Conservation (phyloP, 495 filamentous ascomycete genomes). For the Aspergillus asperescens region DNA sequence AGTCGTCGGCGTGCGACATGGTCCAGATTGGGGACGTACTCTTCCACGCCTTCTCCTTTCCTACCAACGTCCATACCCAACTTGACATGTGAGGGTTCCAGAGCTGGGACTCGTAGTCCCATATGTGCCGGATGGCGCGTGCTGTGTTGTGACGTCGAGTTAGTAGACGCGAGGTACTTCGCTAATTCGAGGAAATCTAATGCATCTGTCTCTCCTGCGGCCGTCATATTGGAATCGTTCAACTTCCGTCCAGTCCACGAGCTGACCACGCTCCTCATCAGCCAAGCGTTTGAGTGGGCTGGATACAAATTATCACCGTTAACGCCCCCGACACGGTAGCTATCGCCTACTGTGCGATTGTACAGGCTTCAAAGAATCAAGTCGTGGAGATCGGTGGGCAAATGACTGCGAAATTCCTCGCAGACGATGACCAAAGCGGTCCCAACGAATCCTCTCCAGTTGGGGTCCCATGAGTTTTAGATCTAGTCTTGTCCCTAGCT, state of each 20-base stretch:
- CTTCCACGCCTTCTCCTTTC: constrained; percentile 13
- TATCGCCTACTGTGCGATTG: constrained; percentile 35
- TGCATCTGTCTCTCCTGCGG: constrained; percentile 29
- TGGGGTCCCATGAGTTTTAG: constrained; percentile 40
- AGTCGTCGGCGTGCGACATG: constrained; percentile 38
- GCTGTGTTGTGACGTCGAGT: constrained; percentile 7
- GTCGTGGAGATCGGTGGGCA: constrained; percentile 22
- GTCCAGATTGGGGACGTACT: constrained; percentile 24
- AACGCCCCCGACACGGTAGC: constrained; percentile 39
- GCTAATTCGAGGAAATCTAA: constrained; percentile 33
- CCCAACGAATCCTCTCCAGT: constrained; percentile 41
- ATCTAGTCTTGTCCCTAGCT: constrained; percentile 15
- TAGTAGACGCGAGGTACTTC: constrained; percentile 25
- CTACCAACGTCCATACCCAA: constrained; percentile 34
- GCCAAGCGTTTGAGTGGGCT: constrained; percentile 37
- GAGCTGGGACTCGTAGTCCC: constrained; percentile 15
- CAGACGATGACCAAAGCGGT: constrained; percentile 35
- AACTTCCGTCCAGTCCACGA: constrained; percentile 34
- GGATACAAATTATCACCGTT: constrained; percentile 43
- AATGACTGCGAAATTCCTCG: constrained; percentile 33
- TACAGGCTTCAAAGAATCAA: constrained; percentile 31
- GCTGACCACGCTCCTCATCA: constrained; percentile 39
- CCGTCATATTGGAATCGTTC: constrained; percentile 35
- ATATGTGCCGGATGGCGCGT: constrained; percentile 3
- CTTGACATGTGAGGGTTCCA: constrained; percentile 34